Evolutionary conservation across 306 rosid species (phyloP).

Genomic region (Trifolium repens): DNA sequence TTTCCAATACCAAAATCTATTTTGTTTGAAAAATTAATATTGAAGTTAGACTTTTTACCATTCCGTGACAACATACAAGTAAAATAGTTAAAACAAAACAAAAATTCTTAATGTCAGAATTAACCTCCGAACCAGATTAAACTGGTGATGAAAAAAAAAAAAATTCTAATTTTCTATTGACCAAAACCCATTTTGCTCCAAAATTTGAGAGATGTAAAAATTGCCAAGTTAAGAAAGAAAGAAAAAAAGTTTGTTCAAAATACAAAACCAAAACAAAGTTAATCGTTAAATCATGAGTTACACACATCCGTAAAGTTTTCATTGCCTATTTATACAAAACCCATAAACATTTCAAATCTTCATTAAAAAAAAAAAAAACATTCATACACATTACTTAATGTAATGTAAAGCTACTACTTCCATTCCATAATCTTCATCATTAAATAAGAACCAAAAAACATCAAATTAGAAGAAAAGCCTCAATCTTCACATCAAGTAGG

Average conservation of each 20-base stretch:
- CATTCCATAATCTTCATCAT: slow-evolving; percentile 13
- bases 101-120: too few species aligned
- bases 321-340: slow-evolving; percentile 51
- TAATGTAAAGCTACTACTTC: slow-evolving; percentile 41
- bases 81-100: too few species aligned
- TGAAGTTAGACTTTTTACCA: too few species aligned
- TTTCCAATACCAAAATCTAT: too few species aligned
- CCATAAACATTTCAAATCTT: slow-evolving; percentile 45
- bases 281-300: slow-evolving; percentile 42
- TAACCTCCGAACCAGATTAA: too few species aligned
- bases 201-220: not conserved
- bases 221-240: not conserved
- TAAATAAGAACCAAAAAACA: slow-evolving; percentile 25
- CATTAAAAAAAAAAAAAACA: slow-evolving; percentile 30
- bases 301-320: slow-evolving; percentile 44
- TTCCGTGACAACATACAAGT: too few species aligned
- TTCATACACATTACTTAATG: slow-evolving; percentile 51
- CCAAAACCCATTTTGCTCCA: too few species aligned
- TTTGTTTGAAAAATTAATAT: too few species aligned
- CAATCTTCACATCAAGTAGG: slow-evolving; percentile 36
- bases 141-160: too few species aligned
- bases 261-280: slow-evolving; percentile 49
- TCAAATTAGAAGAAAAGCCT: slow-evolving; percentile 32
- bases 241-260: not conserved
- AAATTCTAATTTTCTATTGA: too few species aligned